These are phyloP conservation scores for Rhizopus delemar DNA, from an alignment of 371 early-diverging fungal species.

Conservation along the genomic window DNA sequence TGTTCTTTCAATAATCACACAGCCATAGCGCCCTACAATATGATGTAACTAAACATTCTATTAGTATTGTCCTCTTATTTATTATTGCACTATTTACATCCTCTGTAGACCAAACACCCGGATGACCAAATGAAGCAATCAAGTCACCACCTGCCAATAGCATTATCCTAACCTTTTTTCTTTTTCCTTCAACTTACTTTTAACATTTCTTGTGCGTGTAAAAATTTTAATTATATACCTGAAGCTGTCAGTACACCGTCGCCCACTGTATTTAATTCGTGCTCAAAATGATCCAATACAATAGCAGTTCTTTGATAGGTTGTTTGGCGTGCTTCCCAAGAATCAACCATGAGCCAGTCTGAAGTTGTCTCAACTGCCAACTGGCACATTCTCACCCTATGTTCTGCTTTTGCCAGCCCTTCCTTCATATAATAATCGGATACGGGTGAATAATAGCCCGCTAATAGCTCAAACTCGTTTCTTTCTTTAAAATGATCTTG, in stretches of 20 bases:
- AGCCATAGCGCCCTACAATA: conserved; percentile 91
- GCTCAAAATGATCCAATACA: conserved; percentile 93
- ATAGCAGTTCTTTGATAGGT: conserved; percentile 85
- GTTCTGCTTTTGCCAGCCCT: conserved; percentile 81
- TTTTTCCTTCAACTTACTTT: conserved; percentile 33
- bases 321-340: conserved; percentile 88
- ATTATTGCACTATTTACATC: conserved; percentile 71
- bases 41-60: conserved; percentile 71
- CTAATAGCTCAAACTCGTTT: conserved; percentile 81
- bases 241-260: conserved; percentile 56
- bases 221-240: conserved; percentile 38
- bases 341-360: conserved; percentile 95
- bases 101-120: conserved; percentile 86
- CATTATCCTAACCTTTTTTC: conserved; percentile 77
- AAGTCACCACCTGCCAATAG: conserved; percentile 96
- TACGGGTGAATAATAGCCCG: conserved; percentile 96
- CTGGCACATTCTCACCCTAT: conserved; percentile 94
- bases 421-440: conserved; percentile 90
- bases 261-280: conserved; percentile 73
- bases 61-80: neutral
- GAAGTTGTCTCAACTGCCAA: conserved; percentile 80
- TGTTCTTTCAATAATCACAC: conserved; percentile 92
- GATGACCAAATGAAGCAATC: conserved; percentile 92
- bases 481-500: conserved; percentile 79
- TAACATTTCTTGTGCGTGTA: neutral